Percentiles rank a stretch among this genome's conserved stretches.
Conservation (phyloP, 2,329 filamentous ascomycete species). For the Biscogniauxia marginata region DNA sequence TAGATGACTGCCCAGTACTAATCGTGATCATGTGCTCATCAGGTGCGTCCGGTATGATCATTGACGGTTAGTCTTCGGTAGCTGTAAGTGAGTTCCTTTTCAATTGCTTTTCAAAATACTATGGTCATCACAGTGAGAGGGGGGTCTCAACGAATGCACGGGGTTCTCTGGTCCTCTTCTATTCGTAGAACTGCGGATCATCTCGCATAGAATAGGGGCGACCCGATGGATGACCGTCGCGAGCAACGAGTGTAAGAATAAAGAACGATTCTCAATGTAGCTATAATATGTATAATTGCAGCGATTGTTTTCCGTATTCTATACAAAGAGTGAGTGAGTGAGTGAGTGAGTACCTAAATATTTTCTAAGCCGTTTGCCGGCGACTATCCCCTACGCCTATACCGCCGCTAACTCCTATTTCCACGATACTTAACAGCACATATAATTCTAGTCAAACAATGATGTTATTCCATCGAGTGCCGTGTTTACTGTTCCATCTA, state of each 20-base stretch:
- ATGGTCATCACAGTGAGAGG: too few relatives aligned
- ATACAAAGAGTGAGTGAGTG: background rate
- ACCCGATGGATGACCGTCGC: too few relatives aligned
- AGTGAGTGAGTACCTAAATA: background rate
- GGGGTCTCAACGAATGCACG: too few relatives aligned
- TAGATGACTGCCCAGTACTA: background rate
- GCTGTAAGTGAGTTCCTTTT: too few relatives aligned
- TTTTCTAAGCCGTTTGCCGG: background rate
- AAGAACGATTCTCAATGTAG: background rate
- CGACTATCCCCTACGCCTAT: background rate
- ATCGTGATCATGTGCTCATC: background rate
- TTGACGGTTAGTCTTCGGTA: too few relatives aligned
- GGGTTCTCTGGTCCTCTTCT: too few relatives aligned
- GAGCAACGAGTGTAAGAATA: background rate
- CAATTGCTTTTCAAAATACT: too few relatives aligned
- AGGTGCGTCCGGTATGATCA: too few relatives aligned
- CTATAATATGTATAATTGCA: background rate
- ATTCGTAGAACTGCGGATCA: too few relatives aligned
- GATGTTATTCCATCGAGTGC: background rate
- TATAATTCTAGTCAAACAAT: background rate
- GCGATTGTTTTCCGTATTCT: background rate
- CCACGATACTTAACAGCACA: background rate
- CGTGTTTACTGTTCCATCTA: too few relatives aligned
- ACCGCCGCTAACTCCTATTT: background rate
- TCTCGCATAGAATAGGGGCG: too few relatives aligned